Base-by-base conservation (phyloP, 345 rosid genomes). In the Populus deltoides region DNA sequence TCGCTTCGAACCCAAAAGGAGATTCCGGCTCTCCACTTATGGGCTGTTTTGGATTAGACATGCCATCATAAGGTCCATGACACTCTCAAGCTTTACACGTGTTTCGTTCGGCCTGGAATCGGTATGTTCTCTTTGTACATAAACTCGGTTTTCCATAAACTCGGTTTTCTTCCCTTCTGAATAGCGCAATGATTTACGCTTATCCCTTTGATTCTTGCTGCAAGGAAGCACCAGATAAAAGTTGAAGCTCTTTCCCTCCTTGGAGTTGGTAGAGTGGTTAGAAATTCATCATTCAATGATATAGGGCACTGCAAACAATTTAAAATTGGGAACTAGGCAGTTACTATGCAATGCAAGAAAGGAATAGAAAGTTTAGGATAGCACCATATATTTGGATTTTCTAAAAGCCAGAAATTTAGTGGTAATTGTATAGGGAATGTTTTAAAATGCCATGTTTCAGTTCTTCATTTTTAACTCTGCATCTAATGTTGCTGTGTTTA, bases 11-110 rank as follows among this genome's bases (percentile, higher is more conserved):
- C 94, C 92, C 7, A 86, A 87, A 47, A 92, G 91, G 87, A 92
- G 75, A 79, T 85, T 89, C 57, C 92, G 87, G 73, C 94, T 96
- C 47, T 96, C 99, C 0, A 96, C 99, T 0, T 96, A 96, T 65
- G 79, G 94, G 36, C 88, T 96, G 57, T 93, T 93, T 82, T 96
- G 99, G 99, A 93, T 96, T 27, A 88, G 98, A 86, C 98, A 92
- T 87, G 90, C 98, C 75, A 92, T 96, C 45, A 86, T 87, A 59
- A 90, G 98, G 20, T 96, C 94, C 7, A 90, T 96, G 97, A 93
- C 98, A 12, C 75, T 92, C 47, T 91, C 98, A 45, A 96, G 92
- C 88, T 90, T 93, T 69, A 90, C 88, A 17, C 97, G 94, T 5
- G 93, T 92, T 78, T 85, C 99, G 8, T 96, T 90, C 80, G 97